A percentile compares a stretch with the other conserved stretches of the same genome.
These are phyloP conservation scores for Fusarium foetens DNA, from an alignment of 2,329 filamentous ascomycete species.

Conservation along the genomic window DNA sequence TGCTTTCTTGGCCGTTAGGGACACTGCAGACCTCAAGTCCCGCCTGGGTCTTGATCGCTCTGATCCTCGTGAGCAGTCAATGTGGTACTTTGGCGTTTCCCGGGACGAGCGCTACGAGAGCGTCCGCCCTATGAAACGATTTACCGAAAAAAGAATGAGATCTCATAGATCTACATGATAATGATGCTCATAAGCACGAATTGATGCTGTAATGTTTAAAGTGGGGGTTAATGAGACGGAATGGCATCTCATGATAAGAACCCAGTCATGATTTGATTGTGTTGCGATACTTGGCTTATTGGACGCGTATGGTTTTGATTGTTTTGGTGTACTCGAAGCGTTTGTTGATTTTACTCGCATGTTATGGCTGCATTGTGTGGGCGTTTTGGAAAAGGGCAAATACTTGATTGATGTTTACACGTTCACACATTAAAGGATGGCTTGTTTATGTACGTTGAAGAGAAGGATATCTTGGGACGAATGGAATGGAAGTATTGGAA, in stretches of 20 bases:
- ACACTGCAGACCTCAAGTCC: slow-evolving; percentile 74
- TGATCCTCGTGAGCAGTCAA: slow-evolving; percentile 58
- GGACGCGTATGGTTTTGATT: slow-evolving; percentile 1
- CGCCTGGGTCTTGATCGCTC: slow-evolving; percentile 68
- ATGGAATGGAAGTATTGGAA: slow-evolving; percentile 30
- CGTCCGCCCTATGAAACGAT: slow-evolving; percentile 56
- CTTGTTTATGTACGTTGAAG: slow-evolving; percentile 17
- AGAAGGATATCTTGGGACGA: background rate
- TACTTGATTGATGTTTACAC: slow-evolving; percentile 17
- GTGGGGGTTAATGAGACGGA: background rate
- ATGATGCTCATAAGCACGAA: slow-evolving; percentile 28
- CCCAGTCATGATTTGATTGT: slow-evolving; percentile 4
- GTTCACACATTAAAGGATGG: slow-evolving; percentile 10
- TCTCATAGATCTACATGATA: slow-evolving; percentile 44
- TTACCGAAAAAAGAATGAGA: slow-evolving; percentile 55
- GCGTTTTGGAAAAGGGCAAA: slow-evolving; percentile 29
- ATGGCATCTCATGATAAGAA: slow-evolving; percentile 19
- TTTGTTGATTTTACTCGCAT: background rate
- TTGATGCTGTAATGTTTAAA: slow-evolving; percentile 31
- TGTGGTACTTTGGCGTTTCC: slow-evolving; percentile 62
- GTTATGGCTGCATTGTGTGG: slow-evolving; percentile 29
- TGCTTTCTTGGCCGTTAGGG: slow-evolving; percentile 74
- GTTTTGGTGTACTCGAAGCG: slow-evolving; percentile 17
- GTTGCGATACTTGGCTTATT: background rate
- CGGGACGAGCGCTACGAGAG: slow-evolving; percentile 56